phyloP scores from a whole-genome alignment of 1,284 basidiomycete genomes.

The Puccinia brachypodii region DNA sequence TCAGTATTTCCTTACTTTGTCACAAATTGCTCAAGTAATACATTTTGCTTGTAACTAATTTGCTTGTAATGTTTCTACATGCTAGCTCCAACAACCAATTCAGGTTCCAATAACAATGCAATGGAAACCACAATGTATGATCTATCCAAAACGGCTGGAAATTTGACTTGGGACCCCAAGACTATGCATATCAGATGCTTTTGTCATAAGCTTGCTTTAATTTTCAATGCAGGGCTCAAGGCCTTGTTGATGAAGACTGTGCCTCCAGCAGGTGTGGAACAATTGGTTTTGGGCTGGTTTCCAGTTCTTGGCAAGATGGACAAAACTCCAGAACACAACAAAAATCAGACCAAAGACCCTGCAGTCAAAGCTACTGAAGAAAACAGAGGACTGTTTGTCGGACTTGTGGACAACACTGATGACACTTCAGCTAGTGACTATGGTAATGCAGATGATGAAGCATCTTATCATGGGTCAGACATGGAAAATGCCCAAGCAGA shows the following conservation, averaged over 20 bases:
- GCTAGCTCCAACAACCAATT: too few relatives aligned
- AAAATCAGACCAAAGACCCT: not conserved
- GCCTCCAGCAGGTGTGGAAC: not conserved
- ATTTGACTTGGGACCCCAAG: not conserved
- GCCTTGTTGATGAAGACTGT: not conserved
- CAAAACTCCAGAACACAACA: not conserved
- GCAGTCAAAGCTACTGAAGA: not conserved
- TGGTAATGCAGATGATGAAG: conserved; percentile 5
- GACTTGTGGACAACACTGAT: not conserved
- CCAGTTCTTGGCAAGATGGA: not conserved
- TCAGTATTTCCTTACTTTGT: too few relatives aligned
- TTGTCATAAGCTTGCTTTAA: conserved; percentile 6
- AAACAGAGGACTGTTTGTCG: too few relatives aligned
- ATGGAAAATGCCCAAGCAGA: too few relatives aligned
- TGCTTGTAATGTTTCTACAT: too few relatives aligned
- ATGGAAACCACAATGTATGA: not conserved
- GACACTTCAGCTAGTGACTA: not conserved
- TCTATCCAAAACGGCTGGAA: not conserved
- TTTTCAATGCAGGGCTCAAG: not conserved
- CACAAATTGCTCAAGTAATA: too few relatives aligned
- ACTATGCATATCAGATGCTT: conserved; percentile 9
- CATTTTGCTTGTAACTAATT: too few relatives aligned
- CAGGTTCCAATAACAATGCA: too few relatives aligned
- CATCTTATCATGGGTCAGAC: not conserved
- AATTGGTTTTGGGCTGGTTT: not conserved